Base-by-base conservation (phyloP, 2,329 filamentous ascomycete genomes). In the Bretziella fagacearum region DNA sequence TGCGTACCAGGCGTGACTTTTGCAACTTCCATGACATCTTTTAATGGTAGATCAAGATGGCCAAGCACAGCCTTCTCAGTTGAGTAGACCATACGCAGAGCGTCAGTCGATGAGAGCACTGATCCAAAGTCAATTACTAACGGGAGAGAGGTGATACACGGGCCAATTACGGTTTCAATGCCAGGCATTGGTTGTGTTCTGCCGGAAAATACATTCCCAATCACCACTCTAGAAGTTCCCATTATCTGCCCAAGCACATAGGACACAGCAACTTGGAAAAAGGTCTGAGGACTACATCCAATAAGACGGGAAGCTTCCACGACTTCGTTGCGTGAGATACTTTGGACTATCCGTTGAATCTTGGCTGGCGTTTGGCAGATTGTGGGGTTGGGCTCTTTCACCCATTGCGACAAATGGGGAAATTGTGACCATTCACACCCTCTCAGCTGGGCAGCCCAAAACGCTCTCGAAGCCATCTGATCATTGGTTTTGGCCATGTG, bases 151-250 rank as follows among this genome's bases (percentile, higher is more conserved):
- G 78, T 67, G 44, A 95, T 77, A 55, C 82, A 91, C 7, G 87
- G 87, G 0, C 87, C 87, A 48, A 89, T 66, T 3, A 87, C 71
- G 1, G 72, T 65, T 52, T 93, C 84, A 27, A 93, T 74, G 0
- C 70, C 73, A 3, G 68, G 57, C 2, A 94, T 58, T 0, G 83
- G 73, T n/a, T 86, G 60, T 1, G 81, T 84, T 47, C 87, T 71
- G 1, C 86, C 86, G 7, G 86, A 93, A 10, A 82, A 81, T 3
- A 94, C 83, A 1, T 77, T 80, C 0, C 87, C 87, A 32, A 93
- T 72, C 0, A 78, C 66, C 1, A 87, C 64, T 57, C 94, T 84
- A 0, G 67, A 58, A 1, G 63, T 65, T 2, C 81, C 83, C 2
- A 73, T 59, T 49, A 91, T 75, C 0, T 70, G 67, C 13, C 70